A percentile compares a stretch with the other conserved stretches of the same genome.
Conservation (phyloP, 441 rosid genomes). For the Erodium texanum region DNA sequence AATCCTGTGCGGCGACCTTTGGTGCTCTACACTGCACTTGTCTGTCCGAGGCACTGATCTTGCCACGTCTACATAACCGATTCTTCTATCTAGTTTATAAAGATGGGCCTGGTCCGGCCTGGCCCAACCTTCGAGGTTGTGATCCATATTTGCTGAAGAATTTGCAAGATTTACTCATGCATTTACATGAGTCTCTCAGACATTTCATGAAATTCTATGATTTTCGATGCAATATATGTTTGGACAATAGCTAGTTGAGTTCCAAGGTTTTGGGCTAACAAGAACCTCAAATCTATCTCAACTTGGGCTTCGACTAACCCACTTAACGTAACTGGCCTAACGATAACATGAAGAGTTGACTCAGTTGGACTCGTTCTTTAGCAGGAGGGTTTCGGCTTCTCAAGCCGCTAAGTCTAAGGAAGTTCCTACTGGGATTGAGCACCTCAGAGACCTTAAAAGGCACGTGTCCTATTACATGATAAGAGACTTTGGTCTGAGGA, state of each 20-base stretch:
- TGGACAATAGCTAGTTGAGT: too few species aligned
- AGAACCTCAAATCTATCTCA: too few species aligned
- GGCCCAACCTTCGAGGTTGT: too few species aligned
- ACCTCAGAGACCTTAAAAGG: conserved; percentile 2
- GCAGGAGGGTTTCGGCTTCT: neutral
- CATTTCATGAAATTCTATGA: too few species aligned
- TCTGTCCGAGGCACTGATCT: neutral
- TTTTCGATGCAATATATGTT: too few species aligned
- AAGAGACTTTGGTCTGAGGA: neutral
- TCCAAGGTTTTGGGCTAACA: too few species aligned
- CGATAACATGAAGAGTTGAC: conserved; percentile 2
- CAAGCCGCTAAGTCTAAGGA: neutral
- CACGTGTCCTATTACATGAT: neutral
- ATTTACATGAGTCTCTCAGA: too few species aligned
- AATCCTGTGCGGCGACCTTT: neutral
- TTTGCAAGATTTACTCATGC: too few species aligned
- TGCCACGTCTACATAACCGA: too few species aligned
- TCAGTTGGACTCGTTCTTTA: conserved; percentile 2
- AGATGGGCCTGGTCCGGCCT: too few species aligned
- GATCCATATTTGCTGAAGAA: too few species aligned
- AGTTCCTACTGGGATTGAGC: conserved; percentile 11
- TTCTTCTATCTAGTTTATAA: too few species aligned
- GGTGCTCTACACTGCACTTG: neutral
- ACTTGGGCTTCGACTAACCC: neutral
- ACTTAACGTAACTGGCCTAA: neutral